Percentiles rank a stretch among this genome's conserved stretches.
Evolutionary conservation across 495 filamentous ascomycete species (phyloP).

Genomic region (Lophiotrema nucula): DNA sequence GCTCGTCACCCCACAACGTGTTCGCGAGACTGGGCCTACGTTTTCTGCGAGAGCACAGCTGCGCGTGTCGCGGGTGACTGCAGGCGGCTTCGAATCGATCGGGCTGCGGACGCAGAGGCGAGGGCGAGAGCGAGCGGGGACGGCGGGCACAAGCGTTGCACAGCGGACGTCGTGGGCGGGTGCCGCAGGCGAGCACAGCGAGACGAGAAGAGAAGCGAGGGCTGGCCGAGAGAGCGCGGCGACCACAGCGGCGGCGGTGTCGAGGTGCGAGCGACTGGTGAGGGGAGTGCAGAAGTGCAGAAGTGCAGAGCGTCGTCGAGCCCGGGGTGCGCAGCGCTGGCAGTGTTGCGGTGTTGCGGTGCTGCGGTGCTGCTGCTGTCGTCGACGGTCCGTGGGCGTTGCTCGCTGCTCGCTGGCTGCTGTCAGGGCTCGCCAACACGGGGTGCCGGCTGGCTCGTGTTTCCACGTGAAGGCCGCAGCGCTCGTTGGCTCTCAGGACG

Average conservation of each 20-base stretch:
- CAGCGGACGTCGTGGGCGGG: background rate
- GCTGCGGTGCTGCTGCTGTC: background rate
- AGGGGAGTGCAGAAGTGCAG: background rate
- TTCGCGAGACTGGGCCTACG: slow-evolving; percentile 1
- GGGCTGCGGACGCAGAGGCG: background rate
- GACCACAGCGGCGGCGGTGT: background rate
- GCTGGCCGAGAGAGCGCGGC: background rate
- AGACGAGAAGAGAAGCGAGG: background rate
- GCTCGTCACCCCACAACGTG: slow-evolving; percentile 22
- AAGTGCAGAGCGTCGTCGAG: background rate
- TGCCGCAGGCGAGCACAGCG: background rate
- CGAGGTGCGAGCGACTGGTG: background rate
- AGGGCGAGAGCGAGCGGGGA: background rate
- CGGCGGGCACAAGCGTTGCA: too few relatives aligned
- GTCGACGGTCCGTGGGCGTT: too few relatives aligned
- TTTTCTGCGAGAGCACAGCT: slow-evolving; percentile 3
- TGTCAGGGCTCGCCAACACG: too few relatives aligned
- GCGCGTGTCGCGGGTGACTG: slow-evolving; percentile 22
- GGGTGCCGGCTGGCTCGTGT: background rate
- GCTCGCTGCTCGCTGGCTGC: too few relatives aligned
- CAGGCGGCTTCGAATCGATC: slow-evolving; percentile 21
- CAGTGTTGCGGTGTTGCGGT: too few relatives aligned
- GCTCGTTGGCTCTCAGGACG: background rate
- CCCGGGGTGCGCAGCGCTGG: background rate
- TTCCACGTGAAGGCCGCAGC: background rate